Conservation (phyloP, 1,139 yeast species). For the Neolecta irregularis region DNA sequence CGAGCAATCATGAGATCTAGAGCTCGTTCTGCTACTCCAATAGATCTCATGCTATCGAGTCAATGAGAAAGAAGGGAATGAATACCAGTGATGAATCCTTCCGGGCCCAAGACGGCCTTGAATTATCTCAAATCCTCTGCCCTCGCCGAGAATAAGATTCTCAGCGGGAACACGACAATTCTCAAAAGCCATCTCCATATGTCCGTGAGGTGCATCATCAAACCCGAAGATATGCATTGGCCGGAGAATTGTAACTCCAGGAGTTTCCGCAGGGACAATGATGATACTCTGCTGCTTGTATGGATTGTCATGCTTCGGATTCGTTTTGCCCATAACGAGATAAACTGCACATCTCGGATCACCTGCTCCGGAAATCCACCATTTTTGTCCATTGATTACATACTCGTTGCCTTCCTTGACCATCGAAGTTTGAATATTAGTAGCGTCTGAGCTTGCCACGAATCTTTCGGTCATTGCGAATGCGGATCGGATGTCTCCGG, state of each 20-base stretch:
- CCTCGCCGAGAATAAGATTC: slow-evolving; percentile 30
- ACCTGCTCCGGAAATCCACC: slow-evolving; percentile 69
- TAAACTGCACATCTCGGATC: slow-evolving; percentile 46
- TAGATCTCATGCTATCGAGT: slow-evolving; percentile 51
- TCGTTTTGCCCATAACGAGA: slow-evolving; percentile 55
- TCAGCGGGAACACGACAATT: slow-evolving; percentile 38
- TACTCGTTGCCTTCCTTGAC: slow-evolving; percentile 34
- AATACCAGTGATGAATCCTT: slow-evolving; percentile 60
- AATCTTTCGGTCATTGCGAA: slow-evolving; percentile 60
- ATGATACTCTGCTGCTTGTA: slow-evolving; percentile 48
- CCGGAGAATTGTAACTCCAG: slow-evolving; percentile 40
- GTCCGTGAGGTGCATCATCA: slow-evolving; percentile 67
- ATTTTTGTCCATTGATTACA: slow-evolving; percentile 49
- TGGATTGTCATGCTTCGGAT: slow-evolving; percentile 25
- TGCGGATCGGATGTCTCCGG: slow-evolving; percentile 50
- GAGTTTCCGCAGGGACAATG: slow-evolving; percentile 39
- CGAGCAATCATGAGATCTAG: slow-evolving; percentile 38
- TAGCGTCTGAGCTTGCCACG: slow-evolving; percentile 50
- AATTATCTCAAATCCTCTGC: slow-evolving; percentile 52
- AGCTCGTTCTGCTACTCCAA: slow-evolving; percentile 54
- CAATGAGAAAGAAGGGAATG: too few species aligned
- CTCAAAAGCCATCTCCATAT: slow-evolving; percentile 44
- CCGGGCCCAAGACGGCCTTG: slow-evolving; percentile 64
- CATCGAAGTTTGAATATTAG: slow-evolving; percentile 43
- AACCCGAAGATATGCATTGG: slow-evolving; percentile 47